These are phyloP conservation scores for Colletotrichum brevisporum DNA, from an alignment of 2,329 filamentous ascomycete genomes.

Conservation along the genomic window DNA sequence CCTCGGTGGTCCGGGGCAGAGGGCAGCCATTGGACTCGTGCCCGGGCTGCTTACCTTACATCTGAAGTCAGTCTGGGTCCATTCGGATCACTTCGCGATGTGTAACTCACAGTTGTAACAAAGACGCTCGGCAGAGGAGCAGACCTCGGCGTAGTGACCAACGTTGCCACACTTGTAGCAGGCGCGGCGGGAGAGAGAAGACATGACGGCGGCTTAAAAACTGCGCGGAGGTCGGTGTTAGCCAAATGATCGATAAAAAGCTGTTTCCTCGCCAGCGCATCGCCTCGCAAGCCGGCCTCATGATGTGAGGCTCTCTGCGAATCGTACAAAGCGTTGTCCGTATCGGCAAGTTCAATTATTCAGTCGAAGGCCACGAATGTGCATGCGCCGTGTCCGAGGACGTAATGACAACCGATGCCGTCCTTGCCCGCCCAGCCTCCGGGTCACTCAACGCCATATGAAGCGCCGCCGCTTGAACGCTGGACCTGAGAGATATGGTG, in stretches of 20 bases:
- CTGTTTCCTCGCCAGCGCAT: conserved; percentile 27
- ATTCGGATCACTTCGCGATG: background rate
- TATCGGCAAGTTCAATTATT: no score
- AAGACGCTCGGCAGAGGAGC: conserved; percentile 96
- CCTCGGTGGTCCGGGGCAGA: conserved; percentile 95
- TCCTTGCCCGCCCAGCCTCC: no score
- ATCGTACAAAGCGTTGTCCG: no score
- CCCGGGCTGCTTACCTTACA: conserved; percentile 84
- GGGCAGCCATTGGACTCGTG: conserved; percentile 99
- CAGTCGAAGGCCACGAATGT: no score
- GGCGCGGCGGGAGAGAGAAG: conserved; percentile 84
- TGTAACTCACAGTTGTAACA: conserved; percentile 96
- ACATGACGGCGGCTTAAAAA: conserved; percentile 68
- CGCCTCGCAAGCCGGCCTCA: background rate
- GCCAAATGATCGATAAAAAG: conserved; percentile 42
- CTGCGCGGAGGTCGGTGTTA: conserved; percentile 18
- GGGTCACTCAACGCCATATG: no score
- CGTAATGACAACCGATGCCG: no score
- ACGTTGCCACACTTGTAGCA: conserved; percentile 90
- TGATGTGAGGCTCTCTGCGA: no score
- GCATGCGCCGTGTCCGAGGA: no score
- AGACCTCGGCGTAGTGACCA: conserved; percentile 88
- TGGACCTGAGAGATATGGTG: background rate
- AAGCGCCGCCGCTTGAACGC: no score
- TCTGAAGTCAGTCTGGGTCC: conserved; percentile 13